Evolutionary conservation across 768 basidiomycete genomes (phyloP).

Genomic region (Leucocoprinus birnbaumii): DNA sequence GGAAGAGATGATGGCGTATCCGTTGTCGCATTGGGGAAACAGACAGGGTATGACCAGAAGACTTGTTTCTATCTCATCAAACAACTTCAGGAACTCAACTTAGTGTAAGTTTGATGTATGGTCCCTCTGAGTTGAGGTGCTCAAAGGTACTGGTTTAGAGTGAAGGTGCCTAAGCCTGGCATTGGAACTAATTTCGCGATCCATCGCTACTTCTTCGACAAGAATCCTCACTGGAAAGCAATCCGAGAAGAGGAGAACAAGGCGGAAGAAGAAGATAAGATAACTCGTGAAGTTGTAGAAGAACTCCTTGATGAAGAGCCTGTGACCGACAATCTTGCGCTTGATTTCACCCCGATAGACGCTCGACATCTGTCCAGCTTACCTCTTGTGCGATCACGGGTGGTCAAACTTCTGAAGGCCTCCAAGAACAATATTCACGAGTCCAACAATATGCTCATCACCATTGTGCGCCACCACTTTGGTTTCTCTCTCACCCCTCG

Average conservation of each 20-base stretch:
- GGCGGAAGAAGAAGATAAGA: constrained; percentile 33
- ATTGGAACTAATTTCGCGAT: constrained; percentile 76
- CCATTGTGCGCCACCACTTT: constrained; percentile 50
- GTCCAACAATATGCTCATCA: constrained; percentile 73
- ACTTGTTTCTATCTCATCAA: constrained; percentile 85
- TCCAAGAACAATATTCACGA: constrained; percentile 70
- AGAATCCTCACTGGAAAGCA: constrained; percentile 70
- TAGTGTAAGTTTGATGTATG: constrained; percentile 54
- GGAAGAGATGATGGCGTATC: constrained; percentile 77
- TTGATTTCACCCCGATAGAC: constrained; percentile 73
- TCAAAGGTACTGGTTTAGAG: constrained; percentile 32
- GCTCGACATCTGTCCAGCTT: constrained; percentile 75
- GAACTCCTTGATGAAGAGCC: constrained; percentile 35
- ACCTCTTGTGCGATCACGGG: constrained; percentile 64
- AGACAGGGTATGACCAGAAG: constrained; percentile 85
- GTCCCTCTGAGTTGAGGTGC: neutral
- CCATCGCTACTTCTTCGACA: constrained; percentile 82
- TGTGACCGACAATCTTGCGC: constrained; percentile 20
- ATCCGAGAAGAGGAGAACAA: constrained; percentile 68
- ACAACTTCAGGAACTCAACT: constrained; percentile 67
- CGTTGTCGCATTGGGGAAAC: constrained; percentile 72
- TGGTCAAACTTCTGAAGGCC: constrained; percentile 68
- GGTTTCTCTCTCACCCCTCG: neutral
- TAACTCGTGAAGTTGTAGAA: constrained; percentile 22
- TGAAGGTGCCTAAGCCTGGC: constrained; percentile 76